A percentile compares a stretch with the other conserved stretches of the same genome.
phyloP scores from a whole-genome alignment of 495 filamentous ascomycete species.

The Hypoxylon rickii region DNA sequence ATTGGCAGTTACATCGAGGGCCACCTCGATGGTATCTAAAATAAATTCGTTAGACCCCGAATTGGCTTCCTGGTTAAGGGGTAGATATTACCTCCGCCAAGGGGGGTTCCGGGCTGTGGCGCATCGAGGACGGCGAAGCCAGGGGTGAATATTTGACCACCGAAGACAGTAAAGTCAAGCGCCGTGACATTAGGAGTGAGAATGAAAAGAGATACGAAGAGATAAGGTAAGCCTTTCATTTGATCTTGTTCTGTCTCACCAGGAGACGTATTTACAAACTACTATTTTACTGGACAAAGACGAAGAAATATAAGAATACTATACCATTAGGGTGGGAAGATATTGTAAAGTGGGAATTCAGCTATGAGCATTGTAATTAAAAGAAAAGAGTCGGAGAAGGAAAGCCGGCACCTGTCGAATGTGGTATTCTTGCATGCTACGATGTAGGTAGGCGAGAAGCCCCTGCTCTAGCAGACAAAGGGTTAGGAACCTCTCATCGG shows the following conservation, averaged over 20 bases:
- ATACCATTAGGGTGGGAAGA: slow-evolving; percentile 3
- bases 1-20: slow-evolving; percentile 68
- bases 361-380: slow-evolving; percentile 3
- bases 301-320: slow-evolving; percentile 8
- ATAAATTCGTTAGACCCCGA: slow-evolving; percentile 2
- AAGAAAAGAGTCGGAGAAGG: slow-evolving; percentile 21
- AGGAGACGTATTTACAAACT: slow-evolving; percentile 1
- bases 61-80: not conserved
- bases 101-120: slow-evolving; percentile 68
- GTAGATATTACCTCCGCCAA: slow-evolving; percentile 62
- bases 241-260: slow-evolving; percentile 10
- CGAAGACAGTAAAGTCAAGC: slow-evolving; percentile 55
- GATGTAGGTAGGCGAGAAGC: not conserved
- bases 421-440: no score
- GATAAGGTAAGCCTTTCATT: slow-evolving; percentile 31
- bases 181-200: slow-evolving; percentile 29
- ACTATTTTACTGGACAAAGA: not conserved
- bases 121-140: slow-evolving; percentile 66
- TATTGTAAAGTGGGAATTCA: slow-evolving; percentile 20
- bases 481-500: not conserved
- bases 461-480: slow-evolving; percentile 8
- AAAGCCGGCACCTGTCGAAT: slow-evolving; percentile 21
- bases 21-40: slow-evolving; percentile 64
- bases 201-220: slow-evolving; percentile 19
- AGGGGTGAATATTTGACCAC: slow-evolving; percentile 67